Conservation (phyloP, 2,329 filamentous ascomycete genomes). For the Hypoxylon sp. region DNA sequence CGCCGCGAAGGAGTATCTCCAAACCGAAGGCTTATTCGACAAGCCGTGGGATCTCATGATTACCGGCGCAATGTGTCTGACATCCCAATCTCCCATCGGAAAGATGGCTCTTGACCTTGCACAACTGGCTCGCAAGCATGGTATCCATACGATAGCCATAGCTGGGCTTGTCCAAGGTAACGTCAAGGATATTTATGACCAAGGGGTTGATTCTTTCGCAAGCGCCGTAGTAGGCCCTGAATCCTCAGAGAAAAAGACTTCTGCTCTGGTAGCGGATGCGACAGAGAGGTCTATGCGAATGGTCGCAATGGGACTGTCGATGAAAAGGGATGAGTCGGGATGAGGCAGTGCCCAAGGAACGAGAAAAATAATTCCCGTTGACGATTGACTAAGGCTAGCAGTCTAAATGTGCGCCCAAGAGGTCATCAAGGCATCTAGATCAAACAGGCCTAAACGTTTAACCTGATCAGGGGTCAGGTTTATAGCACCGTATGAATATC, state of each 20-base stretch:
- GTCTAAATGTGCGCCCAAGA: no score
- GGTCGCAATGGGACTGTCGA: slow-evolving; percentile 1
- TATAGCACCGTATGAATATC: no score
- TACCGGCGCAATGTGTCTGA: neutral
- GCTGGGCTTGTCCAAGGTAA: neutral
- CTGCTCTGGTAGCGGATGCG: neutral
- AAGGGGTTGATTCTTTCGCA: neutral
- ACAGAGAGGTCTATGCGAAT: neutral
- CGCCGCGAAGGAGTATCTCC: neutral
- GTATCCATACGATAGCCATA: neutral
- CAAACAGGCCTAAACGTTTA: no score
- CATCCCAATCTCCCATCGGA: neutral
- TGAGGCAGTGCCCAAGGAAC: no score
- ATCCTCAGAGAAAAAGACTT: neutral
- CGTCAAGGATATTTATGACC: neutral
- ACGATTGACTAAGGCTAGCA: no score
- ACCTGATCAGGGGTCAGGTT: no score
- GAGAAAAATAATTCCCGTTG: no score
- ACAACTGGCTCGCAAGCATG: neutral
- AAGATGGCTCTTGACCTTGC: neutral
- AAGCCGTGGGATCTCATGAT: slow-evolving; percentile 3
- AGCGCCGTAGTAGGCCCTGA: neutral
- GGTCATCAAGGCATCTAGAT: no score
- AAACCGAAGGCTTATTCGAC: neutral
- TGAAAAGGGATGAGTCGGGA: neutral